Evolutionary conservation across 2,329 filamentous ascomycete species (phyloP).

Genomic region (Trichoderma breve): DNA sequence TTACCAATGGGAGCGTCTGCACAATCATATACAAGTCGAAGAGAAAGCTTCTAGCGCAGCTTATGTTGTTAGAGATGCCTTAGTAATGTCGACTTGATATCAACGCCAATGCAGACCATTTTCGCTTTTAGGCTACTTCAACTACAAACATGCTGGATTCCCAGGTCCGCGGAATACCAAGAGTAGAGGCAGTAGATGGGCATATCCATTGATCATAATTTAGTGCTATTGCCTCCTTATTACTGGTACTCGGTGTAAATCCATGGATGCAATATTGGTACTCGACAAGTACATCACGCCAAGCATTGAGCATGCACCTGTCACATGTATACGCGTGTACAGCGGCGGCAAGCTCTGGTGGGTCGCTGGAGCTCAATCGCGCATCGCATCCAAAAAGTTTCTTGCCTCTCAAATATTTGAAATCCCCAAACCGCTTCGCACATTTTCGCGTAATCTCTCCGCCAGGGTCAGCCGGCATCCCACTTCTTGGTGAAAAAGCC

Average conservation of each 20-base stretch:
- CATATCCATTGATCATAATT: too few relatives aligned
- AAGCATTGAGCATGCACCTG: background rate
- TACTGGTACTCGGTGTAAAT: background rate
- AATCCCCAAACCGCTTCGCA: background rate
- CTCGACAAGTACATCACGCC: background rate
- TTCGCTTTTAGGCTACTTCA: background rate
- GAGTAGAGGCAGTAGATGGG: background rate
- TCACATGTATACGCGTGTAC: background rate
- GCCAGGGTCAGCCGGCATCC: background rate
- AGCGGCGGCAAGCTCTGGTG: constrained; percentile 8
- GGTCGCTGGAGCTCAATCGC: constrained; percentile 1
- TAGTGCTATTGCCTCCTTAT: background rate
- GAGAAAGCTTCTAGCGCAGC: background rate
- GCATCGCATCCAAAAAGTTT: background rate
- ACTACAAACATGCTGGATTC: background rate
- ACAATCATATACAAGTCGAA: background rate
- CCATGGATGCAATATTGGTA: background rate
- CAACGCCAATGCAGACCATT: background rate
- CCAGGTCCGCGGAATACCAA: background rate
- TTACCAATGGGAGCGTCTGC: background rate
- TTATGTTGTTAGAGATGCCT: background rate
- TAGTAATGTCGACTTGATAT: background rate
- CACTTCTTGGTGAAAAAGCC: background rate
- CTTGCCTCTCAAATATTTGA: background rate
- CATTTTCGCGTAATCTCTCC: background rate